Evolutionary conservation across 768 basidiomycete genomes (phyloP).

Genomic region (Sistotremastrum niveocremeum): DNA sequence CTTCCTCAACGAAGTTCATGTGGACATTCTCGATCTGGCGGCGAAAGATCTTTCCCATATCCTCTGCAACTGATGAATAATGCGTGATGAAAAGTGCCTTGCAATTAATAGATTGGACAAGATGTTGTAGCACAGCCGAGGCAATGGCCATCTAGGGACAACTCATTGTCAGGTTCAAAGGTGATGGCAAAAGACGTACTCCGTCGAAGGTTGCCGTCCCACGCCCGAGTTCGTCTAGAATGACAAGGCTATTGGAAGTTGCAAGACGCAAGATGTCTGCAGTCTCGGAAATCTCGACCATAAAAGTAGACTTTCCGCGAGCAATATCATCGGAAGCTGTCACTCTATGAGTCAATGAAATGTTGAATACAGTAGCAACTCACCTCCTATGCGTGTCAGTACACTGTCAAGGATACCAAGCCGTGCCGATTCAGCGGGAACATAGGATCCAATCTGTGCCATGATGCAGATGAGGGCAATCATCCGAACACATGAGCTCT

Average conservation of each 20-base stretch:
- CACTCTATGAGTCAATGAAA: constrained; percentile 1
- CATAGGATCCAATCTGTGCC: constrained; percentile 88
- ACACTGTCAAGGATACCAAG: constrained; percentile 77
- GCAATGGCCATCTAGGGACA: constrained; percentile 69
- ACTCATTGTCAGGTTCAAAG: not conserved
- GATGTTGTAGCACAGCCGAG: constrained; percentile 60
- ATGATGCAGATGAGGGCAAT: constrained; percentile 62
- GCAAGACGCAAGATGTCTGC: constrained; percentile 75
- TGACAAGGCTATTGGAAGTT: constrained; percentile 65
- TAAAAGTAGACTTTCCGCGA: constrained; percentile 84
- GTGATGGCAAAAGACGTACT: constrained; percentile 11
- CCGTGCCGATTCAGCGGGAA: constrained; percentile 65
- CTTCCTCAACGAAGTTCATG: constrained; percentile 70
- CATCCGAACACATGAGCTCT: constrained; percentile 75
- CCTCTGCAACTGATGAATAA: constrained; percentile 73
- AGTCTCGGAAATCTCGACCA: constrained; percentile 95
- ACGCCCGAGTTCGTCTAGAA: constrained; percentile 81
- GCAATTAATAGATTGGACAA: constrained; percentile 43
- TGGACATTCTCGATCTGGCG: constrained; percentile 61
- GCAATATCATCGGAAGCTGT: constrained; percentile 79
- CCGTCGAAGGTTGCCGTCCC: constrained; percentile 94
- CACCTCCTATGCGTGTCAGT: constrained; percentile 82
- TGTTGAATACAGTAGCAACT: constrained; percentile 10
- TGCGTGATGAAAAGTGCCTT: constrained; percentile 92
- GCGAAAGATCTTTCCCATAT: constrained; percentile 47